phyloP scores from a whole-genome alignment of 1,139 yeast species.

The Hanseniaspora uvarum region DNA sequence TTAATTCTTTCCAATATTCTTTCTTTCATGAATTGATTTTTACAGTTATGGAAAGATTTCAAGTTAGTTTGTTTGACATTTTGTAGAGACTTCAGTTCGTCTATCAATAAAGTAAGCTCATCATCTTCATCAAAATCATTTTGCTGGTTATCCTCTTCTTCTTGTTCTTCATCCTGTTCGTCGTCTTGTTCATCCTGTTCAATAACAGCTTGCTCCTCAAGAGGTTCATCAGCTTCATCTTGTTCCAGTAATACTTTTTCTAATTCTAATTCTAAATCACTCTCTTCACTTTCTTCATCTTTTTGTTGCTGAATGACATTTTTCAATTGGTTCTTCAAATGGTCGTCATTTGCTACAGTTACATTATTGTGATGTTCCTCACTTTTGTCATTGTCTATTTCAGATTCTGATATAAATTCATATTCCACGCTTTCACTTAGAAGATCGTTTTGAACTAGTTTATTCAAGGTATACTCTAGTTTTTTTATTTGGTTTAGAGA shows the following conservation, averaged over 20 bases:
- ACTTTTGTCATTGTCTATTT: constrained; percentile 24
- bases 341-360: constrained; percentile 24
- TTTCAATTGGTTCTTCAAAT: constrained; percentile 25
- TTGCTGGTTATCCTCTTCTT: constrained; percentile 28
- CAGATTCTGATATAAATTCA: constrained; percentile 54
- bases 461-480: constrained; percentile 70
- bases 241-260: constrained; percentile 33
- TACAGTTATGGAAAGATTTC: constrained; percentile 58
- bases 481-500: constrained; percentile 47
- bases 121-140: constrained; percentile 32
- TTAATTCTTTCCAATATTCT: constrained; percentile 75
- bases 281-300: constrained; percentile 29
- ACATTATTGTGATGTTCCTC: constrained; percentile 22
- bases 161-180: constrained; percentile 23
- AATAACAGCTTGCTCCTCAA: constrained; percentile 29
- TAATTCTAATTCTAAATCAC: constrained; percentile 35
- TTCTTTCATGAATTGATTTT: constrained; percentile 79
- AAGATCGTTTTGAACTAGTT: constrained; percentile 61
- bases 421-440: constrained; percentile 75
- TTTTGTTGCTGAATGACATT: constrained; percentile 27
- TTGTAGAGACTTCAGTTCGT: constrained; percentile 54
- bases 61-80: constrained; percentile 68
- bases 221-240: constrained; percentile 1
- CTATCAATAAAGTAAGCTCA: constrained; percentile 53
- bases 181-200: constrained; percentile 26